Evolutionary conservation across 257 asterid species (phyloP).

Genomic region (Rauvolfia tetraphylla): DNA sequence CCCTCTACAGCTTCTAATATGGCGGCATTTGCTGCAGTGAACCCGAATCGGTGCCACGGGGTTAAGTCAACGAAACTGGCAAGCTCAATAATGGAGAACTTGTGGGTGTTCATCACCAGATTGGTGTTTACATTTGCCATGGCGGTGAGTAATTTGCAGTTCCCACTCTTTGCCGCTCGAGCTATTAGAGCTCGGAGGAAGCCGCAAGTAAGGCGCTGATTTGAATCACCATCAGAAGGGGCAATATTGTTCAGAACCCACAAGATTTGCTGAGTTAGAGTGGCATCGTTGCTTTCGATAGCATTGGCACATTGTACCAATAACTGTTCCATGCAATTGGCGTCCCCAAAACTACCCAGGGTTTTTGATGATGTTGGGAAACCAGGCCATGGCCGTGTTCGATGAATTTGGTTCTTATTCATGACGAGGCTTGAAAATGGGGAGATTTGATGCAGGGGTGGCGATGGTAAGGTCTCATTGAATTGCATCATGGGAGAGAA

Average conservation of each 20-base stretch:
- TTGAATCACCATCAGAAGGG: conserved; percentile 91
- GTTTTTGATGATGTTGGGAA: conserved; percentile 57
- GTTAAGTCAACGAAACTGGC: conserved; percentile 85
- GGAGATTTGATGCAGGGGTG: conserved; percentile 33
- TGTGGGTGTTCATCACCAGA: conserved; percentile 40
- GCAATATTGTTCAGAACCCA: conserved; percentile 98
- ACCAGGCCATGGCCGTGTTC: conserved; percentile 49
- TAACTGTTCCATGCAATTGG: conserved; percentile 90
- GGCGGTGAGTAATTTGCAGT: conserved; percentile 60
- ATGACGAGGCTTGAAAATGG: conserved; percentile 31
- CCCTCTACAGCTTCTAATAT: conserved; percentile 75
- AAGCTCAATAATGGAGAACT: conserved; percentile 72
- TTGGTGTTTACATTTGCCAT: conserved; percentile 42
- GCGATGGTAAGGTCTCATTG: conserved; percentile 43
- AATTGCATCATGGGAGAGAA: conserved; percentile 56
- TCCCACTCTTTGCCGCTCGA: conserved; percentile 69
- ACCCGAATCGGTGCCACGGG: conserved; percentile 97
- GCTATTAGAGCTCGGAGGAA: conserved; percentile 83
- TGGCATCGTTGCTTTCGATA: conserved; percentile 81
- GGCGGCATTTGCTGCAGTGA: conserved; percentile 84
- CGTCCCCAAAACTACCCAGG: conserved; percentile 47
- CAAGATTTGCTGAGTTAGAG: conserved; percentile 82
- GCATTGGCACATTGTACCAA: conserved; percentile 86
- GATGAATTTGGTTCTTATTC: conserved; percentile 35
- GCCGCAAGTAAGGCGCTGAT: conserved; percentile 80